Percentiles rank a stretch among this genome's conserved stretches.
Conservation (phyloP, 805 yeast genomes). For the Saccharomycopsis sp. region DNA sequence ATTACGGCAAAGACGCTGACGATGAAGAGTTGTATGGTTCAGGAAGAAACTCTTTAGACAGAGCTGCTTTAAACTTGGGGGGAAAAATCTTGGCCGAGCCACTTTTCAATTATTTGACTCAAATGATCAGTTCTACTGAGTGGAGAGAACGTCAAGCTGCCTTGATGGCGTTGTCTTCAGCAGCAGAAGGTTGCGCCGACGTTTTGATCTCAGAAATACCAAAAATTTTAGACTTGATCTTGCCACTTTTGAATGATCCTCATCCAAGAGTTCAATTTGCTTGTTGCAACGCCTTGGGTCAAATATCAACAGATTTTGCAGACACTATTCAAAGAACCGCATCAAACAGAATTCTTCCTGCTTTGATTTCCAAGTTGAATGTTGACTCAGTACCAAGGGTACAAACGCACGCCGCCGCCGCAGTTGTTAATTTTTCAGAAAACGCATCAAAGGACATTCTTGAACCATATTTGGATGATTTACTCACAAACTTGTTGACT, state of each 20-base stretch:
- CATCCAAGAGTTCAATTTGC: slow-evolving; percentile 97
- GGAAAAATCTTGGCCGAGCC: slow-evolving; percentile 82
- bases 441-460: slow-evolving; percentile 78
- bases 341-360: slow-evolving; percentile 76
- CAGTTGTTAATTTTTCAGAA: slow-evolving; percentile 90
- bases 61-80: slow-evolving; percentile 74
- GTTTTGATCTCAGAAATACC: slow-evolving; percentile 76
- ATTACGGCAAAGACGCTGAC: slow-evolving; percentile 70
- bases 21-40: slow-evolving; percentile 82
- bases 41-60: slow-evolving; percentile 90
- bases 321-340: slow-evolving; percentile 76
- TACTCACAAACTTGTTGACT: slow-evolving; percentile 64
- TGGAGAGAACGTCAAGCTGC: slow-evolving; percentile 98
- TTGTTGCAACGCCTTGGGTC: slow-evolving; percentile 94
- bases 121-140: slow-evolving; percentile 61
- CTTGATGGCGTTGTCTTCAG: slow-evolving; percentile 90
- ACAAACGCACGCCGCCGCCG: slow-evolving; percentile 98
- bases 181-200: slow-evolving; percentile 95
- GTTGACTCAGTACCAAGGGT: slow-evolving; percentile 77
- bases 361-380: slow-evolving; percentile 72
- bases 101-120: slow-evolving; percentile 76
- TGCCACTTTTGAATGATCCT: slow-evolving; percentile 76
- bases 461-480: slow-evolving; percentile 85
- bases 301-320: slow-evolving; percentile 93
- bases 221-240: slow-evolving; percentile 69